Evolutionary conservation across 2,329 filamentous ascomycete genomes (phyloP).

Genomic region (Phialocephala subalpina): DNA sequence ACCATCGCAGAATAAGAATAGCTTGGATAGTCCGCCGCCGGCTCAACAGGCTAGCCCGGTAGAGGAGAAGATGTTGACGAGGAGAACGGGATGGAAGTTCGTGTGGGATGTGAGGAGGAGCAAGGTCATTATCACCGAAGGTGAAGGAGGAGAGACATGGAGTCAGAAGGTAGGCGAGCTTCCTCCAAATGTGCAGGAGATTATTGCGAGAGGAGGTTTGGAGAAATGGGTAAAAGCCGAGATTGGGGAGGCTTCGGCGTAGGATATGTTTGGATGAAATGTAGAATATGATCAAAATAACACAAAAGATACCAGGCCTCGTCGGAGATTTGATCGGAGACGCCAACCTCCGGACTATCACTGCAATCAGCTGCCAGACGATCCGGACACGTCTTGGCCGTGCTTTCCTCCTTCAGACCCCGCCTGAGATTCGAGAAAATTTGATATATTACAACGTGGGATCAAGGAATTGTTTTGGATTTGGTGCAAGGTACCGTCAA

Average conservation of each 20-base stretch:
- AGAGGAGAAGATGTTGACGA: slow-evolving; percentile 64
- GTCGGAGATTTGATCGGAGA: neutral
- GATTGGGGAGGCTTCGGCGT: slow-evolving; percentile 27
- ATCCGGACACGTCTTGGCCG: too few species aligned
- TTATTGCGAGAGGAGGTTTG: slow-evolving; percentile 79
- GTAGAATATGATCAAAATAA: slow-evolving; percentile 17
- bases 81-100: slow-evolving; percentile 84
- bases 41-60: slow-evolving; percentile 48
- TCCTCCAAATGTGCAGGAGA: slow-evolving; percentile 86
- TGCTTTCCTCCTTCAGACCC: too few species aligned
- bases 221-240: slow-evolving; percentile 75
- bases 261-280: slow-evolving; percentile 1
- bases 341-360: neutral
- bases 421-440: too few species aligned
- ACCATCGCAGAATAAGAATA: slow-evolving; percentile 57
- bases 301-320: neutral
- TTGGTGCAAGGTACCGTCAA: too few species aligned
- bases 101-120: slow-evolving; percentile 81
- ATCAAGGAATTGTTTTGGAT: too few species aligned
- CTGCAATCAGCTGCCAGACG: too few species aligned
- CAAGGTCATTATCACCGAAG: slow-evolving; percentile 75
- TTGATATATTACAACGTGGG: too few species aligned
- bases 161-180: slow-evolving; percentile 83
- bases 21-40: slow-evolving; percentile 57
- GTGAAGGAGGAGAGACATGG: slow-evolving; percentile 72